Percentiles rank a stretch among this genome's conserved stretches.
Evolutionary conservation across 306 rosid genomes (phyloP).

Genomic region (Sicyos baderoa): DNA sequence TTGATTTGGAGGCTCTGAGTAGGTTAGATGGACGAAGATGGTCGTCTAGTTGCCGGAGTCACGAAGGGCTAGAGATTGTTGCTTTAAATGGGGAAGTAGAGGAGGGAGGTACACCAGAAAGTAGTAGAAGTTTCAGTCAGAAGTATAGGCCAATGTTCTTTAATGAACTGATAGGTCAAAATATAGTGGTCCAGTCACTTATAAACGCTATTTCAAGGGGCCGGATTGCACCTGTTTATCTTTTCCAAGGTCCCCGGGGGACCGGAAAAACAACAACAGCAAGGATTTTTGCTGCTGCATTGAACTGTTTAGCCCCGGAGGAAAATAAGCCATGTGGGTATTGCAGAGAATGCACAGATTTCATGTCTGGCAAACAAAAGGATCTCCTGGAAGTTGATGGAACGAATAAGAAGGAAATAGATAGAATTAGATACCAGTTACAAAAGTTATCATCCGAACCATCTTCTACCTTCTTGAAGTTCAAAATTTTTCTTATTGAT

Average conservation of each 20-base stretch:
- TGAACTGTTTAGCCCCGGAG: conserved; percentile 67
- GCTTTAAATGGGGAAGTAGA: conserved; percentile 65
- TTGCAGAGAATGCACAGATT: conserved; percentile 72
- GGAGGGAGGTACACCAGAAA: conserved; percentile 66
- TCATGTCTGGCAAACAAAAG: conserved; percentile 55
- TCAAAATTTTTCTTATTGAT: conserved; percentile 68
- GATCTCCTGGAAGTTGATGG: conserved; percentile 80
- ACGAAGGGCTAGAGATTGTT: conserved; percentile 77
- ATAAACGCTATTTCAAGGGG: conserved; percentile 64
- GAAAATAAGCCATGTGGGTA: conserved; percentile 84
- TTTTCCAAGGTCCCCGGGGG: conserved; percentile 96
- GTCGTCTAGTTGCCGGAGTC: conserved; percentile 94
- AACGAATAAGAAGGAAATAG: conserved; percentile 72
- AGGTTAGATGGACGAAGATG: conserved; percentile 93
- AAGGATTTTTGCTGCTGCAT: conserved; percentile 78
- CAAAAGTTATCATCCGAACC: conserved; percentile 40
- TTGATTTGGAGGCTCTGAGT: conserved; percentile 96
- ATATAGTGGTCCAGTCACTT: conserved; percentile 89
- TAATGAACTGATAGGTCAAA: conserved; percentile 79
- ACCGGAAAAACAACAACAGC: conserved; percentile 93
- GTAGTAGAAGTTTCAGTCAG: conserved; percentile 55
- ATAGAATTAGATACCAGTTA: conserved; percentile 56
- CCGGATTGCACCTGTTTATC: conserved; percentile 91
- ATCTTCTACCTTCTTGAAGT: conserved; percentile 42
- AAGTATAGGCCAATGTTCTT: conserved; percentile 81